Evolutionary conservation across 495 filamentous ascomycete genomes (phyloP), one percentile per base, ranked within the genome.

Genomic region (Pseudoneurospora amorphoporcata): DNA sequence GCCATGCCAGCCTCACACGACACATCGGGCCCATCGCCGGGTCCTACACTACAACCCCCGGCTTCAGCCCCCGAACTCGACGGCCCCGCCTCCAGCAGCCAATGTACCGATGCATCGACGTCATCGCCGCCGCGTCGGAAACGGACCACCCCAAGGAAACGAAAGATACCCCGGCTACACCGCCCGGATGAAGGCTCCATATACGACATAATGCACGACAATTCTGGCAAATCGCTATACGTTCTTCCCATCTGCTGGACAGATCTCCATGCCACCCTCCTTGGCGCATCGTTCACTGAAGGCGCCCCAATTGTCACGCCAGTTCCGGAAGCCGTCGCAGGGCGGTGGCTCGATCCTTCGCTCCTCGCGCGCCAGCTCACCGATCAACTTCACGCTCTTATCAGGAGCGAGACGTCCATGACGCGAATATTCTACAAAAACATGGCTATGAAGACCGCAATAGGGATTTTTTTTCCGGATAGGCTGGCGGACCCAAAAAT

Each of bases 241-340:
- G 69, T 81, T 65, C 76, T 78, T 10, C 84, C 84, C 10, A 78
- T 85, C 69, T 79, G 75, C 76, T 86, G 84, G 84, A 85, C 81
- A n/a, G 83, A 85, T 69, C 72, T 76, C 1, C 84, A 86, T 70
- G 68, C 77, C 37, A 70, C 75, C 23, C 74, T 85, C 2, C 79
- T 86, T 12, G 81, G 81, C 38, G 83, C 74, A 32, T 76, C 72
- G 8, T 86, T 85, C 73, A 38, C 73, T 47, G 76, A 79, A 65
- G 76, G 77, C 14, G 76, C 81, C 58, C 72, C 77, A 17, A 77
- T 79, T 69, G 65, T 45, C 32, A 82, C 69, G 23, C 84, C 84
- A 0, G 76, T 79, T 10, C 81, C 81, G 2, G 71, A 76, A 19
- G 29, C 71, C n/a, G 38, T 69, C 5, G 68, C 72, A 12, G 75